phyloP scores from a whole-genome alignment of 768 basidiomycete genomes.

The Russula vinacea region DNA sequence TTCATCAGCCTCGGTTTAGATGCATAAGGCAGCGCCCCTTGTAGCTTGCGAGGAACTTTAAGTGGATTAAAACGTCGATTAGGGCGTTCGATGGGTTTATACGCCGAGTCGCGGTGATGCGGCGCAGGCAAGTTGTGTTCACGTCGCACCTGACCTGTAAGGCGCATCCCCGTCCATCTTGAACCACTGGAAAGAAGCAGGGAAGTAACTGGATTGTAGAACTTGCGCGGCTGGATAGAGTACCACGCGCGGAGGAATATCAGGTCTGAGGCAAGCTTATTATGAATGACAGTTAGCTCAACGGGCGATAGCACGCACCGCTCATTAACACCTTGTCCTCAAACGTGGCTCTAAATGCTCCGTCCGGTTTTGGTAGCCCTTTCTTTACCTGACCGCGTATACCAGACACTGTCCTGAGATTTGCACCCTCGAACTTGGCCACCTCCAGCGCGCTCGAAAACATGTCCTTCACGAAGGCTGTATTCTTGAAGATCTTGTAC shows the following conservation, averaged over 20 bases:
- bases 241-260: conserved; percentile 97
- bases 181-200: conserved; percentile 78
- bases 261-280: conserved; percentile 55
- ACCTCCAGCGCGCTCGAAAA: conserved; percentile 91
- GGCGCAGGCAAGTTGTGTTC: conserved; percentile 85
- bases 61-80: conserved; percentile 89
- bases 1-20: conserved; percentile 86
- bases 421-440: conserved; percentile 98
- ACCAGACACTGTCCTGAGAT: conserved; percentile 90
- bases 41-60: conserved; percentile 84
- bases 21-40: conserved; percentile 85
- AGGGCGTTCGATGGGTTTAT: conserved; percentile 77
- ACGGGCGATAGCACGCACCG: conserved; percentile 51
- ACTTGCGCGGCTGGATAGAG: conserved; percentile 89
- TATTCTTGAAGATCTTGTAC: conserved; percentile 99
- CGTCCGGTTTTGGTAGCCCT: conserved; percentile 90
- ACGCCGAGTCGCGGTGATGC: conserved; percentile 75
- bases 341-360: conserved; percentile 93
- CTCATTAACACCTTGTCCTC: conserved; percentile 97
- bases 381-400: conserved; percentile 97
- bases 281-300: neutral
- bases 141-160: conserved; percentile 89
- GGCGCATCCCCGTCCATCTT: conserved; percentile 91
- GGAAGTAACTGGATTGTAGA: conserved; percentile 95
- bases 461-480: conserved; percentile 97